Base-by-base conservation (phyloP, 129 eudicot genomes). In the Arctium lappa region DNA sequence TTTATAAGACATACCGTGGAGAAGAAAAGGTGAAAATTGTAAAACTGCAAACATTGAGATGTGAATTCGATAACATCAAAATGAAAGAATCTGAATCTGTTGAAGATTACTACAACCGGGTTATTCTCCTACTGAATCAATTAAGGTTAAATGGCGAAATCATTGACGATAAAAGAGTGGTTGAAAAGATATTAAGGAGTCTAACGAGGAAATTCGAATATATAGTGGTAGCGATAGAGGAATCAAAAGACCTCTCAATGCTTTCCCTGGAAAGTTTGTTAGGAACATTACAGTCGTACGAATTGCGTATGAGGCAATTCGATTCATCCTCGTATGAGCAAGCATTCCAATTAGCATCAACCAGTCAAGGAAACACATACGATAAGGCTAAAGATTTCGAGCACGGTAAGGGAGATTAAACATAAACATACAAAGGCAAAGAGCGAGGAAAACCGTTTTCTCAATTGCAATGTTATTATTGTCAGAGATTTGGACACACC, bases 81-180 rank as follows among this genome's bases (percentile, higher is more conserved):
- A 80, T 80, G 83, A 39, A n/a, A 69, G 40, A 80, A 22, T 6
- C 15, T 69, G 56, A 66, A 39, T 37, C 50, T 66, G 36, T 80
- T 10, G 32, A 40, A 70, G 7, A 29, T 1, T 80, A 69, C 22
- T 42, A 68, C 53, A 79, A 13, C 6, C 18, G 75, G 31, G 75
- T 66, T 18, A 63, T 33, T 13, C 69, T 74, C 74, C 66, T 66
- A 6, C 39, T 79, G 69, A 79, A 80, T 69, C 39, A 80, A 40
- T 40, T 66, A 29, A 66, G 72, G 29, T 5, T 66, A 18, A 66
- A 66, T 29, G 72, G 72, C 1, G 72, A 66, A 66, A 4, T n/a
- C 6, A 66, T 66, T 22, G 72, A 66, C 7, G 72, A 66, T 27
- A 66, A 29, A 27, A 66, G 72, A 9, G 34, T 27, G 5, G 32